These are phyloP conservation scores for Nigrospora oryzae DNA, from an alignment of 2,329 filamentous ascomycete species.

Conservation along the genomic window DNA sequence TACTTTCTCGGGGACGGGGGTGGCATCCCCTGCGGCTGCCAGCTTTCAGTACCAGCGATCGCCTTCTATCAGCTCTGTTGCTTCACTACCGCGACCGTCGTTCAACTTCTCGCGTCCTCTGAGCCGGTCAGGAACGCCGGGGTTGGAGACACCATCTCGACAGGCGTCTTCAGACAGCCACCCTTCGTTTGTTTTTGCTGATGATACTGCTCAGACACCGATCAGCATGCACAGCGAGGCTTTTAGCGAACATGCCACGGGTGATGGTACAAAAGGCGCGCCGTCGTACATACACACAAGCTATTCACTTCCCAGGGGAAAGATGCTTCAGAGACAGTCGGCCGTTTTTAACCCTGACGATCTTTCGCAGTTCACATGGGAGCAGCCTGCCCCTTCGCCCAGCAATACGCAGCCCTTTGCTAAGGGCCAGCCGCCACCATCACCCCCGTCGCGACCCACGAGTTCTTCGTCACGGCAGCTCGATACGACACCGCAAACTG, in stretches of 20 bases:
- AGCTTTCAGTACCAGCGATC: constrained; percentile 56
- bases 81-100: constrained; percentile 65
- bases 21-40: constrained; percentile 48
- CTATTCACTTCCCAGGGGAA: constrained; percentile 75
- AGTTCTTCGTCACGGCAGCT: constrained; percentile 37
- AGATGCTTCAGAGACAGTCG: constrained; percentile 63
- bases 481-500: constrained; percentile 24
- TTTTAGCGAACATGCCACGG: constrained; percentile 41
- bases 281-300: constrained; percentile 82
- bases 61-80: constrained; percentile 77
- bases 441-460: constrained; percentile 51
- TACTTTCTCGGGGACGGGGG: constrained; percentile 29
- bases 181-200: constrained; percentile 51
- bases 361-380: constrained; percentile 51
- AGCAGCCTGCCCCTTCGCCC: constrained; percentile 38
- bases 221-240: constrained; percentile 65
- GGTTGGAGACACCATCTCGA: constrained; percentile 47
- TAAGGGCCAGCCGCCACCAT: constrained; percentile 44
- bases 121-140: constrained; percentile 61
- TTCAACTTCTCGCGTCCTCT: constrained; percentile 94
- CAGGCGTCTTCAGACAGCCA: constrained; percentile 62
- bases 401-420: constrained; percentile 34
- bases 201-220: constrained; percentile 60
- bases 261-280: constrained; percentile 40
- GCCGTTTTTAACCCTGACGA: constrained; percentile 41